These are phyloP conservation scores for Termitomyces sp. DNA, from an alignment of 768 basidiomycete species.

Conservation along the genomic window DNA sequence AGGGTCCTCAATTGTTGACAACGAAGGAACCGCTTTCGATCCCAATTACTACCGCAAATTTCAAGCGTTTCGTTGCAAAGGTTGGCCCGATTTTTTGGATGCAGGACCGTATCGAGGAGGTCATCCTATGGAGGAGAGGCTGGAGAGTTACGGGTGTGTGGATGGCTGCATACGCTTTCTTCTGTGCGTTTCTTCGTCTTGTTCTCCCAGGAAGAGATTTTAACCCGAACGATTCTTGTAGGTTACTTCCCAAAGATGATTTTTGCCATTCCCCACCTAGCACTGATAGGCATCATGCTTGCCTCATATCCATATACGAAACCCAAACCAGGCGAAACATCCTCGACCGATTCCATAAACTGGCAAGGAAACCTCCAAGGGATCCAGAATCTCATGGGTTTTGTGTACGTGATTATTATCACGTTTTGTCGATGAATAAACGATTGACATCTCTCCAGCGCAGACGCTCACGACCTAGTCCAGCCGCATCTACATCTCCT, in stretches of 20 bases:
- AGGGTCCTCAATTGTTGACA: conserved; percentile 35
- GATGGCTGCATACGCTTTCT: conserved; percentile 71
- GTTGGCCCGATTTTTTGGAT: conserved; percentile 85
- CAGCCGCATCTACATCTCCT: conserved; percentile 48
- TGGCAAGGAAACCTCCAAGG: conserved; percentile 88
- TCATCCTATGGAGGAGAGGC: conserved; percentile 75
- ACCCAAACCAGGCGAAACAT: conserved; percentile 19
- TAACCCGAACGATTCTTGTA: conserved; percentile 19
- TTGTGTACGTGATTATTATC: conserved; percentile 44
- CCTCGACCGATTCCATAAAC: conserved; percentile 53
- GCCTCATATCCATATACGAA: conserved; percentile 49
- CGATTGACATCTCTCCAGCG: conserved; percentile 28
- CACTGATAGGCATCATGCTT: conserved; percentile 61
- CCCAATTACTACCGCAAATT: conserved; percentile 72
- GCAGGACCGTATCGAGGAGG: conserved; percentile 82
- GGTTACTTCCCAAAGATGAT: conserved; percentile 74
- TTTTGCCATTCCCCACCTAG: conserved; percentile 61
- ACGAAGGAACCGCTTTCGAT: conserved; percentile 69
- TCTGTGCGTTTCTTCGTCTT: conserved; percentile 48
- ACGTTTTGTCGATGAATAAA: background rate
- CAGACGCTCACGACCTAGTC: conserved; percentile 52
- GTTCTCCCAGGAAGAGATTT: background rate
- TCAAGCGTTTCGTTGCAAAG: conserved; percentile 71
- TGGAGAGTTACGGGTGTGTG: conserved; percentile 68
- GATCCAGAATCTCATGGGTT: conserved; percentile 89